Conservation (phyloP, 2,329 filamentous ascomycete species). For the Nemania serpens region DNA sequence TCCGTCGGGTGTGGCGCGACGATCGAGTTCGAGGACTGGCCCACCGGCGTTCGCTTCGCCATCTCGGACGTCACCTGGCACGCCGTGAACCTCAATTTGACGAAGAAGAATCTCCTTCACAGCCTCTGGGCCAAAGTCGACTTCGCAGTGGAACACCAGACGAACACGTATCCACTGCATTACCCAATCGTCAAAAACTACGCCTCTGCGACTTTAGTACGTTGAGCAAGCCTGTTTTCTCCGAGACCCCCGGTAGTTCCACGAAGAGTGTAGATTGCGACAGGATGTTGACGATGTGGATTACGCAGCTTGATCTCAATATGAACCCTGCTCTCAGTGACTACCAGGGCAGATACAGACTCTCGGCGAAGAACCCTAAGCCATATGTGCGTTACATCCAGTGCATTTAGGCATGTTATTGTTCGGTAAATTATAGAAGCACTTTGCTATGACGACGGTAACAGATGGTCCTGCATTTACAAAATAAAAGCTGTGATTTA, state of each 20-base stretch:
- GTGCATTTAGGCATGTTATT: not conserved
- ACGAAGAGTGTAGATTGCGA: not conserved
- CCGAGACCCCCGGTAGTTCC: not conserved
- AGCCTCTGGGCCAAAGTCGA: slow-evolving; percentile 23
- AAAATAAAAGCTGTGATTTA: no score
- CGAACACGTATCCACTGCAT: slow-evolving; percentile 22
- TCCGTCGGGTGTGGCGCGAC: slow-evolving; percentile 23
- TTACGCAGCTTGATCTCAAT: slow-evolving; percentile 21
- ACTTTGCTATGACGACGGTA: no score
- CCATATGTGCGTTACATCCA: slow-evolving; percentile 10
- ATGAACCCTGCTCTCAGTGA: slow-evolving; percentile 22
- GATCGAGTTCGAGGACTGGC: slow-evolving; percentile 29
- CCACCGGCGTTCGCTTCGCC: slow-evolving; percentile 20
- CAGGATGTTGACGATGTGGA: not conserved
- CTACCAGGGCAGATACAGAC: slow-evolving; percentile 21
- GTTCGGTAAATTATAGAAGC: not conserved
- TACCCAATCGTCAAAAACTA: slow-evolving; percentile 26
- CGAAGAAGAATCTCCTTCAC: slow-evolving; percentile 14
- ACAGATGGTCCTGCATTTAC: no score
- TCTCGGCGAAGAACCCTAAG: slow-evolving; percentile 22
- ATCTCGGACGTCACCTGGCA: slow-evolving; percentile 28
- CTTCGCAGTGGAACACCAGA: slow-evolving; percentile 19
- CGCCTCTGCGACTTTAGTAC: slow-evolving; percentile 24
- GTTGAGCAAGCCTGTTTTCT: not conserved
- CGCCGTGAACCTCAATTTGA: slow-evolving; percentile 19